A percentile compares a stretch with the other conserved stretches of the same genome.
Conservation (phyloP, 2,329 filamentous ascomycete species). For the Aurifilum marmelostoma region DNA sequence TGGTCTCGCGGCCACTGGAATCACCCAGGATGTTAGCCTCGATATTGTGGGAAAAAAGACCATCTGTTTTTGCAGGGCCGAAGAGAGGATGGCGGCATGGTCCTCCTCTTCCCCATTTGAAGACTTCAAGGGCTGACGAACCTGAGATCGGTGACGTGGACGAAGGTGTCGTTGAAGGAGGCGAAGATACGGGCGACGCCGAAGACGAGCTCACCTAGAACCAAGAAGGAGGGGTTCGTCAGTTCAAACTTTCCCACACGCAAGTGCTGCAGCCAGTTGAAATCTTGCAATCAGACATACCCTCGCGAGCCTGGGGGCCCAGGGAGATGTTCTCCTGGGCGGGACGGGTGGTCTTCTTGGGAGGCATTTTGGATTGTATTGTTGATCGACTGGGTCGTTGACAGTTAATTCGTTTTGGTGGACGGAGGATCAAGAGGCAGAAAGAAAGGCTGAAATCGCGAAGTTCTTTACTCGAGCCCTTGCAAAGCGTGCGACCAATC, state of each 20-base stretch:
- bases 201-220: conserved; percentile 89
- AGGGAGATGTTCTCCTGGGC: conserved; percentile 98
- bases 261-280: neutral
- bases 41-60: too few relatives aligned
- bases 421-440: conserved; percentile 18
- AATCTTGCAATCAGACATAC: conserved; percentile 53
- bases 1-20: conserved; percentile 98
- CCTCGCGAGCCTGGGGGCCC: conserved; percentile 95
- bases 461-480: conserved; percentile 5
- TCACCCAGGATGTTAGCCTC: conserved; percentile 69
- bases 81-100: neutral
- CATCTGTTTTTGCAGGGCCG: neutral
- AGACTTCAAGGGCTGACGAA: conserved; percentile 51
- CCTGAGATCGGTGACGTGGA: conserved; percentile 99
- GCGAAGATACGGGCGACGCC: conserved; percentile 98
- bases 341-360: conserved; percentile 78
- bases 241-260: conserved; percentile 20
- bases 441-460: conserved; percentile 16
- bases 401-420: conserved; percentile 28
- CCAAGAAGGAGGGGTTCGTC: conserved; percentile 31
- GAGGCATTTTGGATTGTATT: conserved; percentile 73
- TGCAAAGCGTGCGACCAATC: conserved; percentile 21
- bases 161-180: conserved; percentile 91
- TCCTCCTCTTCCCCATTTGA: conserved; percentile 23
- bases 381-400: conserved; percentile 32